Percentiles rank a stretch among this genome's conserved stretches.
phyloP scores from a whole-genome alignment of 2,329 filamentous ascomycete genomes.

The Lojkania enalia region DNA sequence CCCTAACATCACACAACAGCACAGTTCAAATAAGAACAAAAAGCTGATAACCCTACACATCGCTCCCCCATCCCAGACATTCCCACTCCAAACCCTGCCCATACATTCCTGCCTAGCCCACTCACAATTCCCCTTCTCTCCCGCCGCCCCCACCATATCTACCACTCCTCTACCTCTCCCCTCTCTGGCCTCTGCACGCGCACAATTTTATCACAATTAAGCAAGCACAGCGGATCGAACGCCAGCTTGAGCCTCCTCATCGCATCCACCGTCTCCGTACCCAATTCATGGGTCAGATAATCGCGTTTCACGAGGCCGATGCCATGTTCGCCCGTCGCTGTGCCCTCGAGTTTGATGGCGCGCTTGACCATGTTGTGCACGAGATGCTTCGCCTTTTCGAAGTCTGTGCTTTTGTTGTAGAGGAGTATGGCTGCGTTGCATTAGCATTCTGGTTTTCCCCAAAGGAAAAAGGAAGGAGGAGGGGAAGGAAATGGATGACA shows the following conservation, averaged over 20 bases:
- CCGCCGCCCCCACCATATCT: too few species aligned
- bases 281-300: conserved; percentile 78
- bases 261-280: conserved; percentile 72
- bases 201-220: conserved; percentile 69
- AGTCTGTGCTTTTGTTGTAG: conserved; percentile 66
- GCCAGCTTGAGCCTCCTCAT: conserved; percentile 87
- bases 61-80: too few species aligned
- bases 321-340: conserved; percentile 83
- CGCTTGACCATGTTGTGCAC: conserved; percentile 86
- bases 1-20: too few species aligned
- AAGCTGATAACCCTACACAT: too few species aligned
- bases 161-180: conserved; percentile 56
- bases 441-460: neutral
- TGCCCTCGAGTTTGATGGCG: conserved; percentile 82
- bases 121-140: too few species aligned
- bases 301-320: conserved; percentile 84
- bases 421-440: conserved; percentile 59
- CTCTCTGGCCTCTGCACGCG: conserved; percentile 54
- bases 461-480: neutral
- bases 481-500: conserved; percentile 6
- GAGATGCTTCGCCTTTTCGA: conserved; percentile 67
- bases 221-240: conserved; percentile 71
- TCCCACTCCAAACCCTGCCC: too few species aligned
- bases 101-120: too few species aligned
- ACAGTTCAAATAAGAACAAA: too few species aligned